Base-by-base conservation (phyloP, 345 rosid species). In the Populus ilicifolia region DNA sequence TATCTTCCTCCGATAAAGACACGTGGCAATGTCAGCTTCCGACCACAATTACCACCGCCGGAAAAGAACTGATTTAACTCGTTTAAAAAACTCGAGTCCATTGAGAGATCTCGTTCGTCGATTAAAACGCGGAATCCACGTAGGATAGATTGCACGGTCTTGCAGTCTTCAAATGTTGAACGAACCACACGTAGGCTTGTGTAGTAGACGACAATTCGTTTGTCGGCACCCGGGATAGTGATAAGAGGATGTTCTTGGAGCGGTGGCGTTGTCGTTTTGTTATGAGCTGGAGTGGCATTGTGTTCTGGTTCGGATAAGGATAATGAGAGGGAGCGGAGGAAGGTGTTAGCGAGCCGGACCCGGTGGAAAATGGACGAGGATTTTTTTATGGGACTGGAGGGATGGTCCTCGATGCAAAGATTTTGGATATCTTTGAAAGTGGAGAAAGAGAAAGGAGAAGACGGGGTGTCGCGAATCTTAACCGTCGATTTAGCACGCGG, bases 1-100 rank as follows among this genome's bases (percentile, higher is more conserved):
- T 92, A 93, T 71, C 88, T 77, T 0, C 99, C 98, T 7, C 94
- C 96, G 54, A 95, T 90, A 69, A 93, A 95, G 0, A 95, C 97
- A 50, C 89, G 78, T 8, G 99, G 99, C 68, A 95, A 65, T 72
- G 87, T 80, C 83, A 78, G 72, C 83, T 73, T 83, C 29, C 3
- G 5, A 35, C 39, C 5, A 7, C 38, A 33, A 6, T 16, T 21
- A 56, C 77, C 75, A 56, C 75, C 48, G 23, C 86, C 89, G 29
- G 70, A 21, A 2, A 84, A 62, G 63, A 91, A 87, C 67, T 71
- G 80, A 64, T 87, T 85, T 52, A 92, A 59, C 86, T 94, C 94
- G 6, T 85, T 86, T 20, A 83, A 75, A 77, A 90, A 92, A 5
- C 39, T 70, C 2, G 84, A 71, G 44, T 92, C 94, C 96, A 94